phyloP scores from a whole-genome alignment of 495 filamentous ascomycete genomes.

The Immersiella caudata region DNA sequence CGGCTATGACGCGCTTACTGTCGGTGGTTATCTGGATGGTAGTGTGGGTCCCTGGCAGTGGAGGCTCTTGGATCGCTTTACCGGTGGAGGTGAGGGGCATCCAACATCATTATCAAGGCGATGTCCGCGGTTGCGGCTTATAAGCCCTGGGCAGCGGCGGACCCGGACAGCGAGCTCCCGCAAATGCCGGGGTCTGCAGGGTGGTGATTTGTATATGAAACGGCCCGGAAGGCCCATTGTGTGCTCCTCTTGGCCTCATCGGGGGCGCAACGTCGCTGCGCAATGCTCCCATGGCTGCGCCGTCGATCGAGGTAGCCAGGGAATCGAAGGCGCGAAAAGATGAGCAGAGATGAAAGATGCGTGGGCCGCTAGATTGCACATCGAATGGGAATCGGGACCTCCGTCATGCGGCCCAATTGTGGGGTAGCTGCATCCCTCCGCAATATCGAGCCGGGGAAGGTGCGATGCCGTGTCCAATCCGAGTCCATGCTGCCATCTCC shows the following conservation, averaged over 20 bases:
- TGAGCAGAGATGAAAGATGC: conserved; percentile 19
- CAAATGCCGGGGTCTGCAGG: conserved; percentile 33
- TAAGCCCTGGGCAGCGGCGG: not conserved
- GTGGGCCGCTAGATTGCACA: conserved; percentile 30
- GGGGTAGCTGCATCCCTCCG: conserved; percentile 18
- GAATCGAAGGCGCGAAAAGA: not conserved
- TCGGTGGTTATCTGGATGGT: not conserved
- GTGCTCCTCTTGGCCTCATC: conserved; percentile 19
- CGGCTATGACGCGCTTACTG: not conserved
- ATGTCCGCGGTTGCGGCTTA: conserved; percentile 14
- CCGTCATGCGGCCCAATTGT: conserved; percentile 29
- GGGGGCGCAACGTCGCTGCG: conserved; percentile 4
- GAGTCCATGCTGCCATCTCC: not conserved
- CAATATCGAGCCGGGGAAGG: conserved; percentile 34
- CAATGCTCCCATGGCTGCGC: conserved; percentile 19
- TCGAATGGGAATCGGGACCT: conserved; percentile 28
- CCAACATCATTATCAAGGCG: not conserved
- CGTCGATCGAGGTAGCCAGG: conserved; percentile 23
- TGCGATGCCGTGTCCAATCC: conserved; percentile 27
- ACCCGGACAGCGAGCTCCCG: conserved; percentile 21
- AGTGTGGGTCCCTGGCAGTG: not conserved
- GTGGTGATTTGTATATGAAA: conserved; percentile 30
- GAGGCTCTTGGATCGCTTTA: not conserved
- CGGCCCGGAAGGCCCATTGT: conserved; percentile 27
- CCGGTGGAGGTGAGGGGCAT: not conserved